Evolutionary conservation across 179 eudicot species (phyloP), one percentile per base, ranked within the genome.

Genomic region (Corrigiola litoralis): DNA sequence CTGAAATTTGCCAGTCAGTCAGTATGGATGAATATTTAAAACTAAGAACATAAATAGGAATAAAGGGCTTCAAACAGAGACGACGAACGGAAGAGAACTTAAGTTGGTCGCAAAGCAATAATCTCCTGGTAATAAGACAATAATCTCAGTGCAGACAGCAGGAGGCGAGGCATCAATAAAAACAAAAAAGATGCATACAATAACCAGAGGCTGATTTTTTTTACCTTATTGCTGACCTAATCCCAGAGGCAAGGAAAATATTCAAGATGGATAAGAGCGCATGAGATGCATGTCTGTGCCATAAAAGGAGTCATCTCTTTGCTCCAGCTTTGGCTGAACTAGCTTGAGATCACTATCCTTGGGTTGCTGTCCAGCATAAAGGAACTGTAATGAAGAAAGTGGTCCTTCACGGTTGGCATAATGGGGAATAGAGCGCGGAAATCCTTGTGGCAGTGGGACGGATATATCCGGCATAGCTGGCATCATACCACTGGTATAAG

Each of bases 321-420:
- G 76, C 67, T 86, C 92, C 68, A 74, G 84, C 73, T 82, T 81
- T 52, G 88, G 90, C 53, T 58, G 73, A 32, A 86, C 27, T 46
- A 74, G 61, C 18, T 70, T 71, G 27, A 55, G 47, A 54, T 80
- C 73, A 61, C 46, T 55, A 4, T 82, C 84, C 21, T 57, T 63
- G 1, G 65, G 16, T 52, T 60, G 85, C 52, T 75, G 86, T 9
- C 61, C 81, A 8, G 58, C 44, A 29, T 76, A 66, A 4, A 74
- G 72, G 52, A 79, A 17, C 29, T 71, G 85, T 61, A 58, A 51
- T 37, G 77, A 50, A 25, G 75, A 62, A 23, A 58, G 31, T 13
- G 71, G 54, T 55, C 46, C 67, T 20, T 61, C 71, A 28, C 61
- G 67, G 56, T 65, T 74, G 29, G 70, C 37, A 40, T 65, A 71